Percentiles rank a stretch among this genome's conserved stretches.
Conservation (phyloP, 2,329 filamentous ascomycete species). For the Phymatotrichopsis omnivora region DNA sequence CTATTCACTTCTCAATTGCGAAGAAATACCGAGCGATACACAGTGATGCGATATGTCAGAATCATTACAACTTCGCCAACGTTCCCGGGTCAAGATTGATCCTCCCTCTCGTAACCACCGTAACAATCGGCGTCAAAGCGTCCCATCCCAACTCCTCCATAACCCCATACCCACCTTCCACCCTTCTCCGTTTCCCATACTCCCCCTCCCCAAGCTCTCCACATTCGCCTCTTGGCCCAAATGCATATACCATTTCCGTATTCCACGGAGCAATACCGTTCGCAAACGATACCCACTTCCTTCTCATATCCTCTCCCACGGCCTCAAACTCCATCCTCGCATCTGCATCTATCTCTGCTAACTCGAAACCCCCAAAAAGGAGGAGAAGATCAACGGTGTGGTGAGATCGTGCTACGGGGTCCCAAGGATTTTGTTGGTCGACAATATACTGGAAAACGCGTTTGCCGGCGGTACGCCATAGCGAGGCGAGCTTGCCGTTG, state of each 20-base stretch:
- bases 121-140: slow-evolving; percentile 33
- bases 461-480: slow-evolving; percentile 21
- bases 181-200: slow-evolving; percentile 34
- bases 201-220: slow-evolving; percentile 33
- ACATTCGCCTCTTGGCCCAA: slow-evolving; percentile 37
- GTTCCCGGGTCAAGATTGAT: slow-evolving; percentile 39
- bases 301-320: slow-evolving; percentile 36
- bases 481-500: slow-evolving; percentile 13
- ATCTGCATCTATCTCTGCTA: slow-evolving; percentile 35
- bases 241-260: slow-evolving; percentile 33
- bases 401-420: slow-evolving; percentile 40
- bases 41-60: no score
- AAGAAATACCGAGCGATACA: no score
- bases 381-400: slow-evolving; percentile 42
- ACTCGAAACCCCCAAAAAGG: slow-evolving; percentile 38
- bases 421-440: slow-evolving; percentile 42
- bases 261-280: slow-evolving; percentile 36
- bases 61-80: no score
- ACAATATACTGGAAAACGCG: slow-evolving; percentile 37
- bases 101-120: slow-evolving; percentile 36
- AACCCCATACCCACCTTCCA: no score
- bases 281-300: slow-evolving; percentile 38
- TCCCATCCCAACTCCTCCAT: slow-evolving; percentile 32
- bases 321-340: slow-evolving; percentile 20
- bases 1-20: no score